Conservation (phyloP, 176 grass and related monocot species). For the Guadua angustifolia region DNA sequence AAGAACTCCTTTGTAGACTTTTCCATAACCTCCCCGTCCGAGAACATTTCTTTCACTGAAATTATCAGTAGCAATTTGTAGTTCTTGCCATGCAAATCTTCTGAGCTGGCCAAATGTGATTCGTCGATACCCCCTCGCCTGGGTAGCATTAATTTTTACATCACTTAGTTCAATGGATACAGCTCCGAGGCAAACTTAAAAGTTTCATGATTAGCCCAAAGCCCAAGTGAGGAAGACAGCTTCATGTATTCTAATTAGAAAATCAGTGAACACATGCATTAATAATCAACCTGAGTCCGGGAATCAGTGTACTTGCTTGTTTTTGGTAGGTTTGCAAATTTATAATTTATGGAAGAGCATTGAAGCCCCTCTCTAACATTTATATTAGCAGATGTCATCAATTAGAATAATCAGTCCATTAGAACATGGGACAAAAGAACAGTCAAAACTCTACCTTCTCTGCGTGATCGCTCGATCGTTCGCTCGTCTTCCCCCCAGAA, state of each 20-base stretch:
- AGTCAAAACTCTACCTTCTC: too few relatives aligned
- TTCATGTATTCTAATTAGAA: background rate
- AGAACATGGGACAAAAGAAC: too few relatives aligned
- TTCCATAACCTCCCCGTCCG: conserved; percentile 92
- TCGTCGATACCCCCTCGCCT: too few relatives aligned
- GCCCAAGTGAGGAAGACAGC: background rate
- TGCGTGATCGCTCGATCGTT: too few relatives aligned
- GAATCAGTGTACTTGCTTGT: background rate
- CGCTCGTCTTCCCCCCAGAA: too few relatives aligned
- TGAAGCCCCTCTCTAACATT: too few relatives aligned
- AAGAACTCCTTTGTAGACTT: conserved; percentile 91
- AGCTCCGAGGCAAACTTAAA: conserved; percentile 1
- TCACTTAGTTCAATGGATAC: conserved; percentile 21
- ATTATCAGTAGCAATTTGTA: conserved; percentile 76
- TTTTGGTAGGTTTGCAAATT: conserved; percentile 5
- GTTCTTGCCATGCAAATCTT: conserved; percentile 71
- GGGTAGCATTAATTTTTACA: too few relatives aligned
- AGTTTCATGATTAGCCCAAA: background rate
- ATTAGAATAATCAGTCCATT: too few relatives aligned
- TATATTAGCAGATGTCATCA: background rate
- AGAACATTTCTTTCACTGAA: conserved; percentile 88
- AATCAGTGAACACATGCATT: background rate
- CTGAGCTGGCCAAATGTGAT: too few relatives aligned
- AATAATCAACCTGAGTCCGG: background rate
- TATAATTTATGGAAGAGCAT: background rate